Conservation (phyloP, 2,329 filamentous ascomycete species). For the Colletotrichum destructivum region DNA sequence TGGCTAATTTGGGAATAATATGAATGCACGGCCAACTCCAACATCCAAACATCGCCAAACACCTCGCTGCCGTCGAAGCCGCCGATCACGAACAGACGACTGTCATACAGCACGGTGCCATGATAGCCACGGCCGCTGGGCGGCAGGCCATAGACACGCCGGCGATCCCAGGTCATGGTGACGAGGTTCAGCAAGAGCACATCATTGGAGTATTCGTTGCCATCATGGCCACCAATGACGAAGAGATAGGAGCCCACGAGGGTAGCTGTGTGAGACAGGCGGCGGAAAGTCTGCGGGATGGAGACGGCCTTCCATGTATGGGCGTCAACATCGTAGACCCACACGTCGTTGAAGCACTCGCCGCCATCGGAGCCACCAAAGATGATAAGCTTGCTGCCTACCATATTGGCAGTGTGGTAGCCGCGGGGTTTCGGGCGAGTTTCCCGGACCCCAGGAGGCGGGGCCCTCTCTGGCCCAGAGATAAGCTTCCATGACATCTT, state of each 20-base stretch:
- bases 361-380: constrained; percentile 79
- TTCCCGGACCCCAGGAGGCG: constrained; percentile 49
- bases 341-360: constrained; percentile 81
- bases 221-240: constrained; percentile 79
- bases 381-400: constrained; percentile 80
- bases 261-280: constrained; percentile 78
- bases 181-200: constrained; percentile 79
- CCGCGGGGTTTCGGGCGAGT: constrained; percentile 74
- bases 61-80: constrained; percentile 79
- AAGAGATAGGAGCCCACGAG: constrained; percentile 80
- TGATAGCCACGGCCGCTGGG: constrained; percentile 78
- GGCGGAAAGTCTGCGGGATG: constrained; percentile 73
- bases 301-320: constrained; percentile 72
- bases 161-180: constrained; percentile 81
- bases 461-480: constrained; percentile 61
- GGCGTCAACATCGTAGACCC: constrained; percentile 79
- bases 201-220: constrained; percentile 78
- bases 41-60: constrained; percentile 76
- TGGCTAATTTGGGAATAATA: constrained; percentile 83
- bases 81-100: constrained; percentile 74
- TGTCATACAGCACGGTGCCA: constrained; percentile 76
- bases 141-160: constrained; percentile 74
- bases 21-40: constrained; percentile 78
- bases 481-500: constrained; percentile 80
- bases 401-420: constrained; percentile 82